Evolutionary conservation across 2,329 filamentous ascomycete species (phyloP).

Genomic region (Cordyceps cicadae): DNA sequence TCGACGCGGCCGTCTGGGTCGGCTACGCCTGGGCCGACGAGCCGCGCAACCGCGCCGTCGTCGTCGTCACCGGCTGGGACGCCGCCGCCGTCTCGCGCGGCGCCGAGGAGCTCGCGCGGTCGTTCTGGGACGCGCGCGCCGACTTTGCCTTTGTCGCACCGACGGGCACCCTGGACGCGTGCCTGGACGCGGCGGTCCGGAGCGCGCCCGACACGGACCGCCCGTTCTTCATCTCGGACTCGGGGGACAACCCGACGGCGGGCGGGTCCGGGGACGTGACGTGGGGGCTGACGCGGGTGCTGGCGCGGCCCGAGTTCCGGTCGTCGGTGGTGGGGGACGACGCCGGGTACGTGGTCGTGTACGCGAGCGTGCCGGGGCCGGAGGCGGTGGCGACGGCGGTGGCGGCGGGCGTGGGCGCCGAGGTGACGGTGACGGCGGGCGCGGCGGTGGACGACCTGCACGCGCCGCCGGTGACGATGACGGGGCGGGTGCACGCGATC

Average conservation of each 20-base stretch:
- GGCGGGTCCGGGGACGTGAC: constrained; percentile 47
- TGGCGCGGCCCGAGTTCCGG: constrained; percentile 37
- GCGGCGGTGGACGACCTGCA: constrained; percentile 41
- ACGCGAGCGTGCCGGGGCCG: constrained; percentile 43
- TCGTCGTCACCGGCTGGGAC: constrained; percentile 45
- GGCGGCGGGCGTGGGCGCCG: constrained; percentile 36
- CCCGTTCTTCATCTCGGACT: constrained; percentile 48
- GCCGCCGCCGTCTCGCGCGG: constrained; percentile 26
- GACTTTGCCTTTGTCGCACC: constrained; percentile 45
- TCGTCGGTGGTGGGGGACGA: too few relatives aligned
- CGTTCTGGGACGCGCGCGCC: constrained; percentile 39
- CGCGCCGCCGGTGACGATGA: constrained; percentile 40
- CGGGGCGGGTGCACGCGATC: constrained; percentile 40
- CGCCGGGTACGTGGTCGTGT: constrained; percentile 36
- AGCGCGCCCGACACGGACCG: constrained; percentile 23
- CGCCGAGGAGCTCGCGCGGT: constrained; percentile 35
- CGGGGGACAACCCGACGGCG: constrained; percentile 47
- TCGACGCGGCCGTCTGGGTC: constrained; percentile 48
- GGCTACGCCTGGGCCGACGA: constrained; percentile 50
- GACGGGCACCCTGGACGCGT: constrained; percentile 38
- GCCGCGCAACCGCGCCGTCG: constrained; percentile 40
- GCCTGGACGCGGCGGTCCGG: constrained; percentile 38
- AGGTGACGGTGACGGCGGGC: constrained; percentile 42
- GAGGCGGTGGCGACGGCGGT: constrained; percentile 33
- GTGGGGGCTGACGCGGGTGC: constrained; percentile 38